phyloP scores from a whole-genome alignment of 1,284 basidiomycete species.

The Chalciporus piperatoides region DNA sequence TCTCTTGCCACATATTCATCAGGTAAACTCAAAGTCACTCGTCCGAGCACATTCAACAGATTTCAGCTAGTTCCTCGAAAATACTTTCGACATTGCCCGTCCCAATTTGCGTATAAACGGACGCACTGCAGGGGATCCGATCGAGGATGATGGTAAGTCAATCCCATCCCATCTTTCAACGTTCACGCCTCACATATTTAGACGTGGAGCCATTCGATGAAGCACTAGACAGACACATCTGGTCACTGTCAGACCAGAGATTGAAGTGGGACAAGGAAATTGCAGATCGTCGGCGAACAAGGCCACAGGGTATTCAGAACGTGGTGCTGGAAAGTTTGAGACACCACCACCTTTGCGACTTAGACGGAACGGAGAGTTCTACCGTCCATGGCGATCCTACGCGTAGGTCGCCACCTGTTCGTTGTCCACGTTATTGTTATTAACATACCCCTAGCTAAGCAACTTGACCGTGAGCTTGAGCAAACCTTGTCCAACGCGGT shows the following conservation, averaged over 20 bases:
- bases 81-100: constrained; percentile 59
- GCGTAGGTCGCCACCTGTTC: constrained; percentile 11
- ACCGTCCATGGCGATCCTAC: neutral
- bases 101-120: constrained; percentile 79
- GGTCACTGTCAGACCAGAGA: constrained; percentile 64
- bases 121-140: constrained; percentile 57
- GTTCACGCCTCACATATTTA: constrained; percentile 27
- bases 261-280: constrained; percentile 66
- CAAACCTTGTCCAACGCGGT: constrained; percentile 19
- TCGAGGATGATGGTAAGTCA: constrained; percentile 44
- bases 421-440: neutral
- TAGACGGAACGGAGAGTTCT: constrained; percentile 7
- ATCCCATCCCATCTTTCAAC: neutral
- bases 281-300: constrained; percentile 55
- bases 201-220: constrained; percentile 80
- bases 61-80: constrained; percentile 50
- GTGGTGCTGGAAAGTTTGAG: constrained; percentile 34
- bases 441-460: constrained; percentile 17
- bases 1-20: constrained; percentile 46
- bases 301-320: constrained; percentile 50
- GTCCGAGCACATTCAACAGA: constrained; percentile 2
- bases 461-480: constrained; percentile 13
- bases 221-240: constrained; percentile 68
- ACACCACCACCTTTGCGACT: constrained; percentile 17
- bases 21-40: constrained; percentile 35